Base-by-base conservation (phyloP, 2,329 filamentous ascomycete species). In the Diaporthe aspalathi region DNA sequence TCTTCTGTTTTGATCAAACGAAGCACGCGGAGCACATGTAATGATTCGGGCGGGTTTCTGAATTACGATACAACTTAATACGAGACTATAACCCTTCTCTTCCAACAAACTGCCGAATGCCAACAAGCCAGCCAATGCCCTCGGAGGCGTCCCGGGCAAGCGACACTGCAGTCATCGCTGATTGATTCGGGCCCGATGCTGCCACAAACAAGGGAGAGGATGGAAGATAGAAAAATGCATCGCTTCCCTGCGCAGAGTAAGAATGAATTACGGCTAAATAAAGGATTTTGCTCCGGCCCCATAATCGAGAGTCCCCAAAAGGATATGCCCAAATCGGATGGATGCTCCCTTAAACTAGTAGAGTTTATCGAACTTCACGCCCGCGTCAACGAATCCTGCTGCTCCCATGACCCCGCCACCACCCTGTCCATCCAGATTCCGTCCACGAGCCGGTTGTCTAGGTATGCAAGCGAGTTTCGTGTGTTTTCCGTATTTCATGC, bases 41-140 rank as follows among this genome's bases (percentile, higher is more conserved):
- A n/a, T 43, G 40, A 29, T 43, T 57, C 50, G 43, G 45, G 53
- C 66, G 43, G 43, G 20, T 47, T 68, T 68, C 50, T 57, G 40
- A 57, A 32, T 56, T 47, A 56, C 49, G 38, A 68, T 68, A 68
- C 66, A 50, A 67, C 63, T 32, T 54, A 45, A 67, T 67, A 67
- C 49, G 45, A 65, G 45, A 38, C 45, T 22, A 50, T n/a, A 45
- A 43, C 60, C 38, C 11, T 4, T 22, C 29, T 50, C 50, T 24
- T 50, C 50, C 57, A 38, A 24, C 12, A 12, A 22, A 29, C 22
- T 29, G 20, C n/a, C 40, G 12, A 8, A 9, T 24, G 20, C 7
- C n/a, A 54, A 54, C 24, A 45, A 29, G 35, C 8, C 16, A 20
- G 22, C 7, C 14, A 16, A 32, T 47, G 17, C 17, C 16, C 20